Conservation (phyloP, 495 filamentous ascomycete genomes). For the Gamarada debralockiae region DNA sequence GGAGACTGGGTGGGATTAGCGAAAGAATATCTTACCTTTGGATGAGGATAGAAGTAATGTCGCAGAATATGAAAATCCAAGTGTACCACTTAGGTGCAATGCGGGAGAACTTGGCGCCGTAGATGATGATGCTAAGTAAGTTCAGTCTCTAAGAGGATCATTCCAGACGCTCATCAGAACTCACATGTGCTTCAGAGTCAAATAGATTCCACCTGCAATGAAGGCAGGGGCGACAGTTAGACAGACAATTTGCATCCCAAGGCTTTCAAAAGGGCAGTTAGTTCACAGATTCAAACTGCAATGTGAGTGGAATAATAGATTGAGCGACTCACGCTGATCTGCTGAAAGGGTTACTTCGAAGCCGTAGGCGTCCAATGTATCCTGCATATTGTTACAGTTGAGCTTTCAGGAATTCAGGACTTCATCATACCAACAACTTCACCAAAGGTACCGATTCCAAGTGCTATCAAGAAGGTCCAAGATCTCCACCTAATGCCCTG, state of each 20-base stretch:
- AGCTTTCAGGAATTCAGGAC: too few species aligned
- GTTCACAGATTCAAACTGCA: too few species aligned
- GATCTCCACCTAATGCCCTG: constrained; percentile 1
- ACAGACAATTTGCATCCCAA: constrained; percentile 19
- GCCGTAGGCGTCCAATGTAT: too few species aligned
- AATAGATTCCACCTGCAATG: constrained; percentile 30
- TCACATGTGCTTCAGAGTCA: constrained; percentile 58
- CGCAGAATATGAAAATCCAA: constrained; percentile 50
- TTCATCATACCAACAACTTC: too few species aligned
- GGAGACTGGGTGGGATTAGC: too few species aligned
- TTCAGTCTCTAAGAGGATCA: constrained; percentile 55
- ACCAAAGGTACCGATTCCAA: constrained; percentile 31
- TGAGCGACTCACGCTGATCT: background rate
- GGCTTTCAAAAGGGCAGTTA: too few species aligned
- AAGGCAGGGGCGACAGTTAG: constrained; percentile 38
- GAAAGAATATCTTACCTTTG: too few species aligned
- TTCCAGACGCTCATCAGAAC: too few species aligned
- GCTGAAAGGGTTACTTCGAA: constrained; percentile 4
- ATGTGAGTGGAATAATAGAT: too few species aligned
- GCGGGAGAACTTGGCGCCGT: constrained; percentile 57
- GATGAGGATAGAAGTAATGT: constrained; percentile 56
- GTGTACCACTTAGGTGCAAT: constrained; percentile 53
- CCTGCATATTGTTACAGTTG: too few species aligned
- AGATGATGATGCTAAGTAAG: constrained; percentile 51
- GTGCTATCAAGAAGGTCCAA: constrained; percentile 32